Percentiles rank a stretch among this genome's conserved stretches.
These are phyloP conservation scores for Boletus rubroflammeus DNA, from an alignment of 768 basidiomycete species.

Conservation along the genomic window DNA sequence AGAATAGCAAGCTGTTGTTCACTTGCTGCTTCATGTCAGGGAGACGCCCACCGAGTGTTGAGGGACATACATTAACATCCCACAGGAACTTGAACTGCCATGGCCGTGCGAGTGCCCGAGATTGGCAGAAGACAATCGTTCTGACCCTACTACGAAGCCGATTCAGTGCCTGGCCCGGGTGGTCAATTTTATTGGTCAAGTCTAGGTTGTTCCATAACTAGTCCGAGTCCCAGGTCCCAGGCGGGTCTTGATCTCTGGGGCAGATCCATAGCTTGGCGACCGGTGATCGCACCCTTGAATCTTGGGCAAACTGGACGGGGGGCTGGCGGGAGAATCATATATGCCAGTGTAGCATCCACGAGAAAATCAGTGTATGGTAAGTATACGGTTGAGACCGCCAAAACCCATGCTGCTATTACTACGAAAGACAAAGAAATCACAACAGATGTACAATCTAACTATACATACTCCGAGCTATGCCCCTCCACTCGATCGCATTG, in stretches of 20 bases:
- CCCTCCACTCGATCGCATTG: constrained; percentile 4
- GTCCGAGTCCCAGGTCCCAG: no score
- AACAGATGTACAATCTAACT: constrained; percentile 28
- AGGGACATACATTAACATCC: not conserved
- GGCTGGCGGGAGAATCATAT: no score
- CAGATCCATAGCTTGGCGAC: not conserved
- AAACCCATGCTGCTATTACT: not conserved
- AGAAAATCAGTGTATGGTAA: not conserved
- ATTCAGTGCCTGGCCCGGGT: not conserved
- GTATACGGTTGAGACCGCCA: not conserved
- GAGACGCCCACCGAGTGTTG: not conserved
- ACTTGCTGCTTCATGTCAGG: not conserved
- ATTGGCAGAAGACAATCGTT: no score
- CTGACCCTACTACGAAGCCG: no score
- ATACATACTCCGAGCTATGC: constrained; percentile 17
- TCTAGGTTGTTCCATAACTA: not conserved
- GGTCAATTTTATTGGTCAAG: not conserved
- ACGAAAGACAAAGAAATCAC: constrained; percentile 21
- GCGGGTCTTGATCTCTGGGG: not conserved
- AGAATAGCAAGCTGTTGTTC: not conserved
- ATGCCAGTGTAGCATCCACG: not conserved
- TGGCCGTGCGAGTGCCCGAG: not conserved
- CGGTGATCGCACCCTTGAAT: not conserved
- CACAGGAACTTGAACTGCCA: no score
- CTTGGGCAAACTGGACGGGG: not conserved